Conservation (phyloP, 2,329 filamentous ascomycete genomes). For the Neonectria coccinea region DNA sequence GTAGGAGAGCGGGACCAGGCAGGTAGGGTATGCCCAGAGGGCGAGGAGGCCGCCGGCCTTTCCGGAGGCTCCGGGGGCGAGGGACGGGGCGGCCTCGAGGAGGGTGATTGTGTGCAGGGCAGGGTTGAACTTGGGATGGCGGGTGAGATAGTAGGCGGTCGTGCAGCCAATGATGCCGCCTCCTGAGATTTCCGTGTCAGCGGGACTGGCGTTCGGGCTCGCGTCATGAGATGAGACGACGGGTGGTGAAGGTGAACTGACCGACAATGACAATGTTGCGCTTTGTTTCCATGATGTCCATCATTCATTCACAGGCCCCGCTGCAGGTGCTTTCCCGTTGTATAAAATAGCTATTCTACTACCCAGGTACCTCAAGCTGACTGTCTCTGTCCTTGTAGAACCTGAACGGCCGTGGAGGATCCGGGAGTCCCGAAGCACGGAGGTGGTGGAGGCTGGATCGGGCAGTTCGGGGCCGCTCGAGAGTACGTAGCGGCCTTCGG, state of each 20-base stretch:
- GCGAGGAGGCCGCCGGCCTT: conserved; percentile 94
- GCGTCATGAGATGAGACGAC: conserved; percentile 13
- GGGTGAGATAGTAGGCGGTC: conserved; percentile 90
- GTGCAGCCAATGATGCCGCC: conserved; percentile 94
- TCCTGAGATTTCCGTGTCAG: conserved; percentile 61
- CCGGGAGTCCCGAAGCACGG: conserved; percentile 5
- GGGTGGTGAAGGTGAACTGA: conserved; percentile 43
- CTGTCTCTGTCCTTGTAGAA: neutral
- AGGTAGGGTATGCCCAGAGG: conserved; percentile 89
- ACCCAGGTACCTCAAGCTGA: neutral
- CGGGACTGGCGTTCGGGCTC: conserved; percentile 6
- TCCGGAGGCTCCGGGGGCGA: conserved; percentile 92
- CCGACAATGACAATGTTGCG: conserved; percentile 65
- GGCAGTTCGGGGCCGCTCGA: conserved; percentile 24
- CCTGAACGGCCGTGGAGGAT: neutral
- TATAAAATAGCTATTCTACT: neutral
- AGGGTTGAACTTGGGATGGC: conserved; percentile 84
- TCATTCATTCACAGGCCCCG: neutral
- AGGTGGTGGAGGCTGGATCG: conserved; percentile 12
- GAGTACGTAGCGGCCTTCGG: conserved; percentile 5
- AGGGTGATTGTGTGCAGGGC: conserved; percentile 82
- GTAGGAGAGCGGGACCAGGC: conserved; percentile 88
- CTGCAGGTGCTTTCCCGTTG: neutral
- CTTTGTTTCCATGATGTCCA: conserved; percentile 49
- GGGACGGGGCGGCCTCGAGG: conserved; percentile 82